Conservation (phyloP, 257 asterid genomes). For the Leptodermis oblonga region DNA sequence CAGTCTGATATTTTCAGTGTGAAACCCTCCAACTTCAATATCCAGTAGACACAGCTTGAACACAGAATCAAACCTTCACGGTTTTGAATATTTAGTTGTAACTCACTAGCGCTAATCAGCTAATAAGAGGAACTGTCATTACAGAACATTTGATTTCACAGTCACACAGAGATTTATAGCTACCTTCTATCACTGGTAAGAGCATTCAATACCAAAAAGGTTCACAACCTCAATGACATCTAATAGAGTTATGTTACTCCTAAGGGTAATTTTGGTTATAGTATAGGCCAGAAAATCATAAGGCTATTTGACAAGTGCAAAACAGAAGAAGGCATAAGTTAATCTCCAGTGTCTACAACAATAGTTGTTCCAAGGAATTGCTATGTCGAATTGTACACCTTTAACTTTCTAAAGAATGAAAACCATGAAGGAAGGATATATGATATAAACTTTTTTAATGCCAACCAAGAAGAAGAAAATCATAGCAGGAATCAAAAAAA, state of each 20-base stretch:
- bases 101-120: not conserved
- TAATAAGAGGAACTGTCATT: not conserved
- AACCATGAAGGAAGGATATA: too few species aligned
- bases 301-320: not conserved
- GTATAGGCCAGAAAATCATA: not conserved
- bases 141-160: not conserved
- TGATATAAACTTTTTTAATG: not conserved
- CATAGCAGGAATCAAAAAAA: not conserved
- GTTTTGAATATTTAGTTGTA: too few species aligned
- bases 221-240: not conserved
- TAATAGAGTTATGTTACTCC: not conserved
- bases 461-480: not conserved
- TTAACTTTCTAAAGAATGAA: too few species aligned
- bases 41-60: not conserved
- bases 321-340: not conserved
- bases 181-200: not conserved
- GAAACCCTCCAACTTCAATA: not conserved
- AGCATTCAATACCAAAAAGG: not conserved
- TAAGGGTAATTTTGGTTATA: too few species aligned
- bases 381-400: too few species aligned
- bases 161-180: not conserved
- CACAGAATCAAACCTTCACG: not conserved
- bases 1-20: slow-evolving; percentile 9
- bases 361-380: not conserved
- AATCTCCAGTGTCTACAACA: not conserved